Percentiles rank a stretch among this genome's conserved stretches.
Evolutionary conservation across 768 basidiomycete species (phyloP).

Genomic region (Plicaturopsis crispa): DNA sequence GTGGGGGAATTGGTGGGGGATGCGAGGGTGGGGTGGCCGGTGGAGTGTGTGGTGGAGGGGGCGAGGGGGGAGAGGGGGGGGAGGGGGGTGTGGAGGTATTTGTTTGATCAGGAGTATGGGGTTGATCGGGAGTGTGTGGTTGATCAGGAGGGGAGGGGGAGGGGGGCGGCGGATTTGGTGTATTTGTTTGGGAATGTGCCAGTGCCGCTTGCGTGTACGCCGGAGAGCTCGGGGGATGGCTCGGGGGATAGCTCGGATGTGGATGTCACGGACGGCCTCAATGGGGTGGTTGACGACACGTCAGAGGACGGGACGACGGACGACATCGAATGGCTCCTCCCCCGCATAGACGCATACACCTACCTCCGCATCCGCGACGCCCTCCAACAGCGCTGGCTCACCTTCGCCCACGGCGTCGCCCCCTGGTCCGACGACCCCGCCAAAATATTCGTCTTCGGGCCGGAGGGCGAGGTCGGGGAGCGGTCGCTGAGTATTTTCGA

Average conservation of each 20-base stretch:
- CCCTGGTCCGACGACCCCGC: conserved; percentile 66
- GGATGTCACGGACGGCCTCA: conserved; percentile 20
- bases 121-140: conserved; percentile 49
- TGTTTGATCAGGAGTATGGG: conserved; percentile 80
- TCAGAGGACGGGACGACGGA: conserved; percentile 14
- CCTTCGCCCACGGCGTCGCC: conserved; percentile 65
- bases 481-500: conserved; percentile 58
- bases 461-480: conserved; percentile 77
- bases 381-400: conserved; percentile 68
- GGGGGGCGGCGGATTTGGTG: conserved; percentile 65
- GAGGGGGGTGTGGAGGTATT: conserved; percentile 67
- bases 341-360: conserved; percentile 58
- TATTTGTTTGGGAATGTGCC: conserved; percentile 77
- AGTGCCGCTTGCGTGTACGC: conserved; percentile 35
- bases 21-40: conserved; percentile 70
- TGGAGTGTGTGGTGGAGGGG: conserved; percentile 51
- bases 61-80: conserved; percentile 45
- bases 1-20: conserved; percentile 74
- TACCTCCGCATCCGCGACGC: conserved; percentile 63
- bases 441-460: conserved; percentile 76
- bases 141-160: conserved; percentile 66
- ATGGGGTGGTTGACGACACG: conserved; percentile 10
- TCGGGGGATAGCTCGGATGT: conserved; percentile 28
- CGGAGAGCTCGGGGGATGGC: conserved; percentile 11
- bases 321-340: conserved; percentile 40